These are phyloP conservation scores for Pestalotiopsis sp. DNA, from an alignment of 2,329 filamentous ascomycete species.

Conservation along the genomic window DNA sequence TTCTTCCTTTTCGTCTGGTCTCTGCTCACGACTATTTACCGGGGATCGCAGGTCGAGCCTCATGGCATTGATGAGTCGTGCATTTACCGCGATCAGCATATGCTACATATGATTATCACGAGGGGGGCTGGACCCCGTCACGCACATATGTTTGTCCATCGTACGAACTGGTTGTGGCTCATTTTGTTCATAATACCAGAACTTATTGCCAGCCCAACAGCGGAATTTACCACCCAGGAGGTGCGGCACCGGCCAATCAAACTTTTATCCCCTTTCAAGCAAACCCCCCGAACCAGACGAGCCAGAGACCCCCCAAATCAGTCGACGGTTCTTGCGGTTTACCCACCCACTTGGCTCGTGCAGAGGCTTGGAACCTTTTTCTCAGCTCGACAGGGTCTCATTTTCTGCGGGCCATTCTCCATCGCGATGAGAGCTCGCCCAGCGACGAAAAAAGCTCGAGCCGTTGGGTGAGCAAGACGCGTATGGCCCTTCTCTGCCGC, in stretches of 20 bases:
- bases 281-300: background rate
- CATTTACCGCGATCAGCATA: background rate
- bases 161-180: background rate
- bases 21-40: background rate
- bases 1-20: slow-evolving; percentile 7
- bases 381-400: slow-evolving; percentile 13
- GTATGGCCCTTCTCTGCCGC: background rate
- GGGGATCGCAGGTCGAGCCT: slow-evolving; percentile 3
- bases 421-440: slow-evolving; percentile 4
- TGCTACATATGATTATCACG: background rate
- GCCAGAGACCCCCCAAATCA: background rate
- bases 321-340: background rate
- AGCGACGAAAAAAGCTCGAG: slow-evolving; percentile 2
- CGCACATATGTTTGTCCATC: background rate
- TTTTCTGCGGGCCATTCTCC: background rate
- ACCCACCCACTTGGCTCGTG: slow-evolving; percentile 6
- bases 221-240: background rate
- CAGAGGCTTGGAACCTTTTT: slow-evolving; percentile 10
- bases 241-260: slow-evolving; percentile 6
- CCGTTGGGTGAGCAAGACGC: background rate
- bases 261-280: slow-evolving; percentile 6
- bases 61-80: background rate
- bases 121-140: background rate
- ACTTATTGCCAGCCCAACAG: background rate
- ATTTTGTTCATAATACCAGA: background rate